A percentile compares a stretch with the other conserved stretches of the same genome.
phyloP scores from a whole-genome alignment of 2,329 filamentous ascomycete species.

The Hypoxylon sp. region DNA sequence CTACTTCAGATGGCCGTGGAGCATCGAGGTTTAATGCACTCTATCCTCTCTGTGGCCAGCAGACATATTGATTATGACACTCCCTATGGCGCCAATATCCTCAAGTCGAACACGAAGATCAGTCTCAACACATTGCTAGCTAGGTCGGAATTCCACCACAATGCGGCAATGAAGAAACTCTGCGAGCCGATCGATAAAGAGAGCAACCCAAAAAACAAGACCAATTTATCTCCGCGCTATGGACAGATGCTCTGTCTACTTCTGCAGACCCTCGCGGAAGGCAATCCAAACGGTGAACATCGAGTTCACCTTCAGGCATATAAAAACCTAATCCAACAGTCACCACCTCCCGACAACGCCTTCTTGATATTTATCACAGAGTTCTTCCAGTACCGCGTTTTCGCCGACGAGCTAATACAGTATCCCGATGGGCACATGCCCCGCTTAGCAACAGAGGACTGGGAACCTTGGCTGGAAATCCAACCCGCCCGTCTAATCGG shows the following conservation, averaged over 20 bases:
- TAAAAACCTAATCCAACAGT: slow-evolving; percentile 71
- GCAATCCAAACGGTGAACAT: slow-evolving; percentile 71
- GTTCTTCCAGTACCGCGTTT: slow-evolving; percentile 86
- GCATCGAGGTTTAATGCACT: slow-evolving; percentile 88
- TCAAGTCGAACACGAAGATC: slow-evolving; percentile 59
- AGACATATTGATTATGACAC: slow-evolving; percentile 74
- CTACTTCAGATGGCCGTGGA: slow-evolving; percentile 82
- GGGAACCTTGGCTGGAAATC: slow-evolving; percentile 53
- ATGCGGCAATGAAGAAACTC: slow-evolving; percentile 62
- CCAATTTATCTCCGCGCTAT: slow-evolving; percentile 63
- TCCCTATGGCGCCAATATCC: slow-evolving; percentile 62
- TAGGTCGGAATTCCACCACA: slow-evolving; percentile 64
- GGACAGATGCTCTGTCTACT: slow-evolving; percentile 71
- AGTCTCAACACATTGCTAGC: slow-evolving; percentile 56
- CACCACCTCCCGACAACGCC: slow-evolving; percentile 68
- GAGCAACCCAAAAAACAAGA: slow-evolving; percentile 55
- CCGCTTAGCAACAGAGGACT: slow-evolving; percentile 55
- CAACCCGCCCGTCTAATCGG: slow-evolving; percentile 72
- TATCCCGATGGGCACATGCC: slow-evolving; percentile 52
- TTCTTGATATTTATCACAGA: slow-evolving; percentile 73
- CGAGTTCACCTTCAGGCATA: slow-evolving; percentile 82
- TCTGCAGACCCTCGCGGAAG: slow-evolving; percentile 65
- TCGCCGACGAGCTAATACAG: slow-evolving; percentile 68
- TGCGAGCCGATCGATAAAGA: slow-evolving; percentile 57
- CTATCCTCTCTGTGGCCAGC: slow-evolving; percentile 82